Conservation (phyloP, 225 moss, liverwort and hornwort genomes). For the Takakia lepidozioides region DNA sequence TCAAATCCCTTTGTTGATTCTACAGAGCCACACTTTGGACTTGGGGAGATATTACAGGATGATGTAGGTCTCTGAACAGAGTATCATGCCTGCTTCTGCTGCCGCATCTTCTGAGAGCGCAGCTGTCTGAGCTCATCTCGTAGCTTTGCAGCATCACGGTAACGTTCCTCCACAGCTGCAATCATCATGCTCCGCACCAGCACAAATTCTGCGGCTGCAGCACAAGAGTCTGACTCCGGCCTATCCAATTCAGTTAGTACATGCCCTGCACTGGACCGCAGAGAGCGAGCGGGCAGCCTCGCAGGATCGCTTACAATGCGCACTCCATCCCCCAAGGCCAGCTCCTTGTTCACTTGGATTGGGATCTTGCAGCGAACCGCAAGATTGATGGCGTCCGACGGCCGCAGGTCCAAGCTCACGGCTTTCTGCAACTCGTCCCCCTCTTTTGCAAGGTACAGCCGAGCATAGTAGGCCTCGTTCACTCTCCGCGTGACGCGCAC, state of each 20-base stretch:
- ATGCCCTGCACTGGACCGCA: conserved; percentile 15
- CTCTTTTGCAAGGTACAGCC: conserved; percentile 40
- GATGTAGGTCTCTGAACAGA: no score
- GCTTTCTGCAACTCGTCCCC: conserved; percentile 33
- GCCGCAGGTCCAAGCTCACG: conserved; percentile 44
- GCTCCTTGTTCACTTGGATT: conserved; percentile 49
- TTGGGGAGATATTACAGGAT: no score
- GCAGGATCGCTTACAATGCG: conserved; percentile 37
- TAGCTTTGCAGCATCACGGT: conserved; percentile 43
- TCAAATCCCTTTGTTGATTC: no score
- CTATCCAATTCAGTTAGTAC: conserved; percentile 41
- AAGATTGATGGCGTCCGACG: conserved; percentile 54
- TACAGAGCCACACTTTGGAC: no score
- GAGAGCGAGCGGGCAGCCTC: conserved; percentile 24
- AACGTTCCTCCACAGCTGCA: conserved; percentile 53
- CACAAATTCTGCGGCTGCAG: conserved; percentile 41
- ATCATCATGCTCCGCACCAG: conserved; percentile 56
- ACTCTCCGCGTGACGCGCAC: conserved; percentile 55
- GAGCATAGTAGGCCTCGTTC: conserved; percentile 51
- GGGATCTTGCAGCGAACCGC: conserved; percentile 50
- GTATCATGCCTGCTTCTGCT: conserved; percentile 41
- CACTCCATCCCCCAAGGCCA: conserved; percentile 45
- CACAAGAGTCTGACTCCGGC: conserved; percentile 31
- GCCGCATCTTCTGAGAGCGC: conserved; percentile 38
- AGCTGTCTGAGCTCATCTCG: conserved; percentile 47